These are phyloP conservation scores for Phytophthora tentaculata DNA, from an alignment of 352 stramenopile species.

Conservation along the genomic window DNA sequence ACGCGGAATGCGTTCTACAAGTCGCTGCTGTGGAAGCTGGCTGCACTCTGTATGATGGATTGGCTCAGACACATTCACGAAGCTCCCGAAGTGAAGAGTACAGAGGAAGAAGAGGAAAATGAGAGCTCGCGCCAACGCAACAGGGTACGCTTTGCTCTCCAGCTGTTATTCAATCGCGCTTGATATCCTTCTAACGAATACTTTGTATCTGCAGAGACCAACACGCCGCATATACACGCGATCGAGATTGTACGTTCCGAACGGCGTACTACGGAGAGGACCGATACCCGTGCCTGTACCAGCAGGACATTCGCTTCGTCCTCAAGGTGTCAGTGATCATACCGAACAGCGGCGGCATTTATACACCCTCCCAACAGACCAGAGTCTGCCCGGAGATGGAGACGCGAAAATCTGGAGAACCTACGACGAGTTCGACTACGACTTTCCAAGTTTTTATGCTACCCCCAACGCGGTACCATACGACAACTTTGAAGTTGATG, in stretches of 20 bases:
- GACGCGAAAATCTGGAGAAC: conserved; percentile 19
- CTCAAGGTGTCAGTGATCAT: conserved; percentile 5
- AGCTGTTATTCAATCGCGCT: neutral
- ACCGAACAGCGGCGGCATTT: conserved; percentile 25
- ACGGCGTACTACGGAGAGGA: conserved; percentile 28
- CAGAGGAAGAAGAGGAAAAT: conserved; percentile 43
- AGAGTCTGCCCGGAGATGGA: neutral
- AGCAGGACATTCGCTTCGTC: conserved; percentile 25
- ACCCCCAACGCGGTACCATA: conserved; percentile 21
- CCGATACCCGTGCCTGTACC: conserved; percentile 29
- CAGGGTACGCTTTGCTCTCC: conserved; percentile 17
- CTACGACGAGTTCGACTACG: conserved; percentile 40
- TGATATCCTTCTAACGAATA: conserved; percentile 1
- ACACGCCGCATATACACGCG: conserved; percentile 25
- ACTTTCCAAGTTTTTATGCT: conserved; percentile 27
- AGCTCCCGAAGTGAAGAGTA: conserved; percentile 16
- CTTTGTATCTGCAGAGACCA: conserved; percentile 18
- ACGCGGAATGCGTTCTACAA: conserved; percentile 33
- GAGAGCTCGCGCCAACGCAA: conserved; percentile 38
- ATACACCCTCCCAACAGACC: conserved; percentile 12
- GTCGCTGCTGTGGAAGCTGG: conserved; percentile 62
- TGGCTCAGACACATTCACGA: conserved; percentile 33
- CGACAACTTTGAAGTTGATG: conserved; percentile 26
- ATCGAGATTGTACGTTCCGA: conserved; percentile 33
- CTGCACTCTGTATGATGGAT: conserved; percentile 50